phyloP scores from a whole-genome alignment of 441 rosid species.

The Eutrema salsugineum region DNA sequence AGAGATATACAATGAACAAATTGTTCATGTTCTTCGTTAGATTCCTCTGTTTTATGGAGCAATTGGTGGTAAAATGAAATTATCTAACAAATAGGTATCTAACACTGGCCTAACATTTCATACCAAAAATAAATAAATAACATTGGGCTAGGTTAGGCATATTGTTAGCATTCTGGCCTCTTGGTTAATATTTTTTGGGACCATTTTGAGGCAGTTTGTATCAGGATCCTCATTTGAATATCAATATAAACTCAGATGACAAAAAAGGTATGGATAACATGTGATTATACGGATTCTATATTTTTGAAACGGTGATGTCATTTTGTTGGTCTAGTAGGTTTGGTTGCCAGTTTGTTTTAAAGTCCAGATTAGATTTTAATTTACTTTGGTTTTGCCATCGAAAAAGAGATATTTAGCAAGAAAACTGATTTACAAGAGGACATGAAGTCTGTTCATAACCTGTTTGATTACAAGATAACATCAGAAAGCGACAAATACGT shows the following conservation, averaged over 20 bases:
- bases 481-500: not conserved
- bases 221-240: too few species aligned
- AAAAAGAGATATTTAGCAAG: not conserved
- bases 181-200: too few species aligned
- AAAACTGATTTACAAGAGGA: not conserved
- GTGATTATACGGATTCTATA: not conserved
- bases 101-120: too few species aligned
- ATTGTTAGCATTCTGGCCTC: too few species aligned
- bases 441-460: not conserved
- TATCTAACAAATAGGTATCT: too few species aligned
- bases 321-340: not conserved
- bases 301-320: not conserved
- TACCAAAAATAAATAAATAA: too few species aligned
- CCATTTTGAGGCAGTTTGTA: too few species aligned
- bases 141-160: too few species aligned
- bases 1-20: not conserved
- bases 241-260: too few species aligned
- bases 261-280: not conserved
- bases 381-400: not conserved
- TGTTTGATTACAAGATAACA: not conserved
- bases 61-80: not conserved
- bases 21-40: not conserved
- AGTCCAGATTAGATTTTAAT: not conserved
- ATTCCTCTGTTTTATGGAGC: not conserved
- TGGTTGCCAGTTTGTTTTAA: not conserved